Conservation (phyloP, 495 filamentous ascomycete genomes). For the Neurospora sp. region DNA sequence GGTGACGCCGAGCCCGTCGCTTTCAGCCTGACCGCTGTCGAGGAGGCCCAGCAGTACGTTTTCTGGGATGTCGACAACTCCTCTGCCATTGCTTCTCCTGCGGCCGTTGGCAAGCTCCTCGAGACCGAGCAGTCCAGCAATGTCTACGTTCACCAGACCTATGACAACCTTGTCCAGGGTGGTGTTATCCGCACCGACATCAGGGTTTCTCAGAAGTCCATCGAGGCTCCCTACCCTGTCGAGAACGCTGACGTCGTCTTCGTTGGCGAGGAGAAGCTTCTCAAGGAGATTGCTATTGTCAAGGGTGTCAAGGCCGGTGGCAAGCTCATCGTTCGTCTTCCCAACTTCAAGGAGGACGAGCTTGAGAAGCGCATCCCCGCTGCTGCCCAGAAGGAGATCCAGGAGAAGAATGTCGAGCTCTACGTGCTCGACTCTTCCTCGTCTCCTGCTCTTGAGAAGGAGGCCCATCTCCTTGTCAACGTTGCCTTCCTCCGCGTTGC, state of each 20-base stretch:
- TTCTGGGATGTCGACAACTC: constrained; percentile 92
- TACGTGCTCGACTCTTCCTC: constrained; percentile 61
- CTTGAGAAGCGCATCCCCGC: constrained; percentile 77
- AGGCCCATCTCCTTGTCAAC: constrained; percentile 56
- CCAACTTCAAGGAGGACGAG: constrained; percentile 75
- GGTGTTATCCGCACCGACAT: constrained; percentile 79
- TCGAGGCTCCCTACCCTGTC: constrained; percentile 76
- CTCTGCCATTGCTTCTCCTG: constrained; percentile 49
- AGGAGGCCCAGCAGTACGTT: constrained; percentile 64
- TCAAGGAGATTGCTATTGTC: constrained; percentile 64
- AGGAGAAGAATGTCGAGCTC: constrained; percentile 56
- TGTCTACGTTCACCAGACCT: constrained; percentile 59
- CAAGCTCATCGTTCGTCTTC: constrained; percentile 63
- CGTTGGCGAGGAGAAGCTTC: constrained; percentile 67
- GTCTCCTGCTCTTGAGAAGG: constrained; percentile 53
- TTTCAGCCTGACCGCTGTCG: constrained; percentile 26
- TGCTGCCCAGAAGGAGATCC: constrained; percentile 54
- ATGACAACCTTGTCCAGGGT: constrained; percentile 83
- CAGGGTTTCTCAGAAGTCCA: constrained; percentile 64
- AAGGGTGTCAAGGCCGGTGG: constrained; percentile 60
- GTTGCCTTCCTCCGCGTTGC: constrained; percentile 73
- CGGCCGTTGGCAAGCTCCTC: constrained; percentile 59
- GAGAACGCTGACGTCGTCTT: constrained; percentile 68
- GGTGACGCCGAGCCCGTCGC: constrained; percentile 42
- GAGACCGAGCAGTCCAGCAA: constrained; percentile 66